These are phyloP conservation scores for Angophora floribunda DNA, from an alignment of 345 rosid genomes.

Conservation along the genomic window DNA sequence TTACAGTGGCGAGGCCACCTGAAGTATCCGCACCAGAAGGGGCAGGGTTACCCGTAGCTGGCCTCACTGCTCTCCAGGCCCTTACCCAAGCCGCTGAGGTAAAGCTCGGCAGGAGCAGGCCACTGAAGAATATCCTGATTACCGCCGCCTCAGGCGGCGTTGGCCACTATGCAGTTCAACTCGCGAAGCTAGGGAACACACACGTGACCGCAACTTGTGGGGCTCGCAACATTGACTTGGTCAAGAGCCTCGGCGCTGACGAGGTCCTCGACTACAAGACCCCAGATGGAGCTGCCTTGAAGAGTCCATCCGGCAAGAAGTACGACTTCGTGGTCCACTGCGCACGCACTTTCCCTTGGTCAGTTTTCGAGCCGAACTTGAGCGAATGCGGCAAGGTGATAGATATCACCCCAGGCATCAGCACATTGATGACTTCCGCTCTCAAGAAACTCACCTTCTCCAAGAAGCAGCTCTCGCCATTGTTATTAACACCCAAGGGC, in stretches of 20 bases:
- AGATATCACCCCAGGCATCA: constrained; percentile 2
- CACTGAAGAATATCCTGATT: constrained; percentile 4
- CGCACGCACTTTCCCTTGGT: constrained; percentile 3
- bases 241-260: constrained; percentile 9
- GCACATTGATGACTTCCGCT: neutral
- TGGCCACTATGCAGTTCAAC: constrained; percentile 10
- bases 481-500: neutral
- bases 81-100: constrained; percentile 6
- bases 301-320: constrained; percentile 12
- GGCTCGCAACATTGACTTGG: constrained; percentile 5
- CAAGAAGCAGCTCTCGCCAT: constrained; percentile 13
- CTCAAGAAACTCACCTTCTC: constrained; percentile 1
- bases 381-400: constrained; percentile 4
- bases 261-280: constrained; percentile 15
- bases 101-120: constrained; percentile 6
- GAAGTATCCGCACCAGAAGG: constrained; percentile 10
- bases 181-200: constrained; percentile 11
- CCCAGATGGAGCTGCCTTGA: constrained; percentile 9
- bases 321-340: constrained; percentile 17
- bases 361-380: constrained; percentile 6
- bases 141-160: constrained; percentile 18
- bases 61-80: constrained; percentile 11
- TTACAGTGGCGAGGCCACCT: constrained; percentile 9
- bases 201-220: constrained; percentile 15
- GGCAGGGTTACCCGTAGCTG: constrained; percentile 12